Base-by-base conservation (phyloP, 1,284 basidiomycete genomes). In the Trametes hirsuta region DNA sequence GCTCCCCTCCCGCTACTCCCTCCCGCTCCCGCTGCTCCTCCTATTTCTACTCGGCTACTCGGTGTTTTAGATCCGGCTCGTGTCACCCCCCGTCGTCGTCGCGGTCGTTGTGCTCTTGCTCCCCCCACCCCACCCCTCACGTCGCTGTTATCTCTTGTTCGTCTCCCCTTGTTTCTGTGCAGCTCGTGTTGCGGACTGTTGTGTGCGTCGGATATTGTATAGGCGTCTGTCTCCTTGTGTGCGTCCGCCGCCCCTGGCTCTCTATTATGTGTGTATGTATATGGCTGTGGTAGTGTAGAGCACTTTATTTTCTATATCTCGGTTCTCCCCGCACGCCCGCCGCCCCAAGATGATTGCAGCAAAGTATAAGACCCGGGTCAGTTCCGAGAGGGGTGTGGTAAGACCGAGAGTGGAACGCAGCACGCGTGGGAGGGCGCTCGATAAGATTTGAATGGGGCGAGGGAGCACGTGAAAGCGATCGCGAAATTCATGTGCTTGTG, bases 221-320 rank as follows among this genome's bases (percentile, higher is more conserved):
- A 60, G 60, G 60, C 57, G 51, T 40, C 36, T 41, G 22, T 50
- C 21, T 48, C 34, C 14, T 2, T 34, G 36, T 46, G 22, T 48
- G 18, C 40, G 41, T 3, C n/a, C 41, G 30, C 37, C 40, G 30
- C 34, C 37, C 12, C 36, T 51, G 61, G 36, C 59, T 35, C 42
- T 61, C 55, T 65, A 66, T 66, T 66, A 60, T 64, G 62, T 50
- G 53, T 66, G 62, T 66, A 64, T 66, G 65, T 66, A 60, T 55
- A 57, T 59, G 50, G 57, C 55, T 48, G 42, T 47, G 47, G 60
- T 66, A 66, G 65, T 58, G 62, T 66, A 66, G 60, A 64, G 59
- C 62, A 44, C 55, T 66, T 63, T 66, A 60, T 5, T 62, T 66
- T 25, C 35, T 47, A 45, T 56, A 9, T 53, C 45, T 49, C 47